Conservation (phyloP, 352 stramenopile genomes). For the Globisporangium nodosum region DNA sequence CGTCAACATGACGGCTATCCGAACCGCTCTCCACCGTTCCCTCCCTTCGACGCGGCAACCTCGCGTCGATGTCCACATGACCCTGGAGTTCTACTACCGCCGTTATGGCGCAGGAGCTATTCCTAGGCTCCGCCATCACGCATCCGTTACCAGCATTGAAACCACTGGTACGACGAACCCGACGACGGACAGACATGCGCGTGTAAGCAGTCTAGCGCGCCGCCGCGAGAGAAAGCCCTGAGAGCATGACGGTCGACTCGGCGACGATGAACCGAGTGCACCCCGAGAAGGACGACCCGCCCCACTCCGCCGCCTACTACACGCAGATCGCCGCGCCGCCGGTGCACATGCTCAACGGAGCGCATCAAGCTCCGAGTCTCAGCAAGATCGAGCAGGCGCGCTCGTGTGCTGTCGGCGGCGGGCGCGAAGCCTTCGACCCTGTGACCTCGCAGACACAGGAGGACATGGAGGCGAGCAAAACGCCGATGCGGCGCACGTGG, state of each 20-base stretch:
- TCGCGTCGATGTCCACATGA: no score
- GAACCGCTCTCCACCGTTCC: no score
- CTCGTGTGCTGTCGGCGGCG: background rate
- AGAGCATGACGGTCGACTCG: constrained; percentile 4
- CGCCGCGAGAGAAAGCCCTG: background rate
- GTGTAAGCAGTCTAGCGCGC: no score
- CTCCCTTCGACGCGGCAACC: no score
- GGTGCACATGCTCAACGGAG: background rate
- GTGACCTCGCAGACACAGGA: background rate
- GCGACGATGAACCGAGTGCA: constrained; percentile 12
- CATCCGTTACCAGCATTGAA: no score
- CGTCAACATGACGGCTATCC: no score
- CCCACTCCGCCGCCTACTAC: constrained; percentile 7
- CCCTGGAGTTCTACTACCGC: no score
- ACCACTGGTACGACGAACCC: no score
- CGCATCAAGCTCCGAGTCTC: background rate
- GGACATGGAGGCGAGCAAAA: background rate
- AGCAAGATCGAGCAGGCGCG: constrained; percentile 12
- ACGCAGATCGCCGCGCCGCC: background rate
- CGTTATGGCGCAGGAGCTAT: no score
- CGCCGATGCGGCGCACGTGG: constrained; percentile 15
- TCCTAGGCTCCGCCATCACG: no score
- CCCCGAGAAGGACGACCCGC: constrained; percentile 8
- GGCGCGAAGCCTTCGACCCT: constrained; percentile 4
- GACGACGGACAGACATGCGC: no score